Base-by-base conservation (phyloP, 2,329 filamentous ascomycete species). In the Sporothrix luriei region DNA sequence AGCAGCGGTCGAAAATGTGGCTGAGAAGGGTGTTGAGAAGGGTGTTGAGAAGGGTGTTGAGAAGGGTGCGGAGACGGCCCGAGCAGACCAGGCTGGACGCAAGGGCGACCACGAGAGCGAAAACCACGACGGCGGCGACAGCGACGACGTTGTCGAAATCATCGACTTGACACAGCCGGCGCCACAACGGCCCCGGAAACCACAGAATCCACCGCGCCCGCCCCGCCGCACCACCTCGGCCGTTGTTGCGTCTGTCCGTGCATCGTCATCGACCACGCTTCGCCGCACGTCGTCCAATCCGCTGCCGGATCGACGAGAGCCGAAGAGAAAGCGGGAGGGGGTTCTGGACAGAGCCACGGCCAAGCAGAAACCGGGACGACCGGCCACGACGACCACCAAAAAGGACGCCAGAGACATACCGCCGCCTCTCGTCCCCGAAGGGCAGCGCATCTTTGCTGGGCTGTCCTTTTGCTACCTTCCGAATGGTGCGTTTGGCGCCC, bases 401-500 rank as follows among this genome's bases (percentile, higher is more conserved):
- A 65, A n/a, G 13, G 11, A 65, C 29, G 16, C 16, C 24, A 46
- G 62, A n/a, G 46, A 51, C 40, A n/a, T 13, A 9, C 24, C 68
- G 40, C 33, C 48, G 33, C 83, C 82, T 65, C 71, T 82, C 24
- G 80, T 85, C 0, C 84, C 87, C 0, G 84, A 87, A 71, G 76
- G 78, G 0, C 78, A 85, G 69, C 84, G 85, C 73, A 83, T 91
- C 5, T 89, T 93, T 76, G 83, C 80, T 57, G 84, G 80, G 0
- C 78, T 91, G n/a, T 77, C 80, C 0, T 90, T 93, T 73, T 91
- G 88, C 79, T 97, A 95, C 77, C 87, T 97, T 6, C 94, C 93
- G 0, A 91, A 95, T 73, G 87, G 93, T 73, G 90, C 94, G 72
- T 84, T 91, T 61, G 87, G 89, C 13, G 82, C 86, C 9, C 86